Percentiles rank a stretch among this genome's conserved stretches.
These are phyloP conservation scores for Ascobolus immersus DNA, from an alignment of 495 filamentous ascomycete species.

Conservation along the genomic window DNA sequence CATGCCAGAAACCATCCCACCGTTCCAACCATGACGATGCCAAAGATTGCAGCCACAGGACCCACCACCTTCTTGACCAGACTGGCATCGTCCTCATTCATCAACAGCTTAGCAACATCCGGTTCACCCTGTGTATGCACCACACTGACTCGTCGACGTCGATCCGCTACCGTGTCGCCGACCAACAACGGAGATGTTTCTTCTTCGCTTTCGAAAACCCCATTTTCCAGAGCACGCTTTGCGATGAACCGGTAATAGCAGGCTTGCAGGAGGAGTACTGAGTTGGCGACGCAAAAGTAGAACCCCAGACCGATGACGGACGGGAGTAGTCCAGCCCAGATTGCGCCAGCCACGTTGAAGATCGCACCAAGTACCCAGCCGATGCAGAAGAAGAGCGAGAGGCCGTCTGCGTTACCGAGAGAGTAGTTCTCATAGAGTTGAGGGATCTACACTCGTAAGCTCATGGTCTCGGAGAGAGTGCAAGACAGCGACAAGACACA, in stretches of 20 bases:
- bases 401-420: no score
- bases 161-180: conserved; percentile 16
- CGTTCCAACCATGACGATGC: conserved; percentile 42
- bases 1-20: conserved; percentile 72
- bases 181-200: no score
- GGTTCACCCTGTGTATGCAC: conserved; percentile 18
- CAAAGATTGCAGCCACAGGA: conserved; percentile 41
- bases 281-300: conserved; percentile 76
- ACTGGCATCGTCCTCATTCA: conserved; percentile 27
- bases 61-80: conserved; percentile 32
- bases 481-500: conserved; percentile 76
- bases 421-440: no score
- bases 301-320: conserved; percentile 50
- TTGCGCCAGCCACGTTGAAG: no score
- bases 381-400: no score
- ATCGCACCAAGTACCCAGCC: no score
- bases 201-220: conserved; percentile 43
- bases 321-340: conserved; percentile 70
- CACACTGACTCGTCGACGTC: conserved; percentile 18
- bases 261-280: conserved; percentile 62
- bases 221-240: conserved; percentile 15
- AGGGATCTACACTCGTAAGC: no score
- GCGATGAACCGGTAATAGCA: conserved; percentile 46
- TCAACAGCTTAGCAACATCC: conserved; percentile 27
- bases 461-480: conserved; percentile 49